Percentiles rank a stretch among this genome's conserved stretches.
Evolutionary conservation across 1,284 basidiomycete species (phyloP).

Genomic region (Apiotrichum laibachii): DNA sequence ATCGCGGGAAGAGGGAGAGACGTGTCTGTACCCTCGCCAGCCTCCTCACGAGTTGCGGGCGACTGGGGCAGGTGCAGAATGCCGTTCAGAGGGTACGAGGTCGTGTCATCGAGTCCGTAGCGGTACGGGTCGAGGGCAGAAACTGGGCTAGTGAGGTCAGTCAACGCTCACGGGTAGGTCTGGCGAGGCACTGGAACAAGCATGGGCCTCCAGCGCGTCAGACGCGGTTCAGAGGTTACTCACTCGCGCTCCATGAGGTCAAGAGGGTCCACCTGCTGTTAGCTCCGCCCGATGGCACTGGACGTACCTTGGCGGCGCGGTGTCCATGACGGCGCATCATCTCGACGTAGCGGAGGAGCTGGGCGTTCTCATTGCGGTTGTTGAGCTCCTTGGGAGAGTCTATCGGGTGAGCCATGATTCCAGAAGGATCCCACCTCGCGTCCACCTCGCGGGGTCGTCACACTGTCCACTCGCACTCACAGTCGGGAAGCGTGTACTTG

Average conservation of each 20-base stretch:
- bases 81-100: constrained; percentile 67
- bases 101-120: constrained; percentile 62
- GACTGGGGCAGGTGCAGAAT: constrained; percentile 54
- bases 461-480: constrained; percentile 55
- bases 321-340: constrained; percentile 62
- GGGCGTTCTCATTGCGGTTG: constrained; percentile 69
- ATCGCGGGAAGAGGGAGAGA: constrained; percentile 60
- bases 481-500: constrained; percentile 68
- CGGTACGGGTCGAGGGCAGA: constrained; percentile 72
- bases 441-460: background rate
- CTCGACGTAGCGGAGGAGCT: constrained; percentile 81
- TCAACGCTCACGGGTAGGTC: background rate
- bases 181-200: too few species aligned
- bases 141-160: constrained; percentile 52
- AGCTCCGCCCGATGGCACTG: constrained; percentile 52
- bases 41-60: constrained; percentile 45
- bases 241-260: constrained; percentile 79
- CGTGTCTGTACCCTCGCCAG: constrained; percentile 62
- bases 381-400: constrained; percentile 70
- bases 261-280: constrained; percentile 72
- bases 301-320: constrained; percentile 33
- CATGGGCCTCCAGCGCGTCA: background rate
- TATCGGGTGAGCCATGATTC: constrained; percentile 38
- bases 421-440: background rate
- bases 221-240: constrained; percentile 7